Conservation (phyloP, 768 basidiomycete species). For the Lyophyllum atratum region DNA sequence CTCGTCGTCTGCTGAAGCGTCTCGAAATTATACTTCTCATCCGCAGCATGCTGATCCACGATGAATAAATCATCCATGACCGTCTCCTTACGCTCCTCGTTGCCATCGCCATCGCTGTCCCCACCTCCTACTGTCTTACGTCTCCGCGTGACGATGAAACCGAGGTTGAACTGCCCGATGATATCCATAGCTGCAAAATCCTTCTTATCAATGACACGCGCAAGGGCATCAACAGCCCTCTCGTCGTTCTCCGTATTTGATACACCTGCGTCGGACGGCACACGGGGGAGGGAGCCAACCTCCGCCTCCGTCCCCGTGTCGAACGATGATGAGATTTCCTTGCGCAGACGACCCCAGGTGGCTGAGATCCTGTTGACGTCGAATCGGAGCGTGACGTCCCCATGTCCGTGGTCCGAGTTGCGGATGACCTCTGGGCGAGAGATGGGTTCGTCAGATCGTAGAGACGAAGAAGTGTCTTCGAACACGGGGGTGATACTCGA, state of each 20-base stretch:
- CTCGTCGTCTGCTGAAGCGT: constrained; percentile 86
- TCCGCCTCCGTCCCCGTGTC: neutral
- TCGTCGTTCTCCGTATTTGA: constrained; percentile 50
- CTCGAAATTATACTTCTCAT: constrained; percentile 99
- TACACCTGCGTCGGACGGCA: constrained; percentile 40
- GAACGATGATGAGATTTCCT: neutral
- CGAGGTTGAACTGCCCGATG: constrained; percentile 93
- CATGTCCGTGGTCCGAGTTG: constrained; percentile 18
- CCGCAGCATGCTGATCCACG: constrained; percentile 95
- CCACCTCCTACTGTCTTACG: constrained; percentile 28
- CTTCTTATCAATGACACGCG: constrained; percentile 81
- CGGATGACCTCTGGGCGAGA: constrained; percentile 44
- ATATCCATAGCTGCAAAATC: constrained; percentile 87
- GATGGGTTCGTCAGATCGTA: constrained; percentile 19
- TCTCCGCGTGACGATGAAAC: constrained; percentile 87
- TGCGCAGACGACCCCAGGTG: constrained; percentile 19
- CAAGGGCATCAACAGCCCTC: constrained; percentile 64
- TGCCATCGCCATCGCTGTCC: neutral
- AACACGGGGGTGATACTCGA: constrained; percentile 16
- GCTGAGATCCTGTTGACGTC: constrained; percentile 31
- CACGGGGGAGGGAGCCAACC: constrained; percentile 7
- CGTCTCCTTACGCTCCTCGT: constrained; percentile 12
- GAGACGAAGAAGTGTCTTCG: constrained; percentile 15
- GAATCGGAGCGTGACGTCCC: constrained; percentile 33
- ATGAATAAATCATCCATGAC: constrained; percentile 90